Conservation (phyloP, 768 basidiomycete genomes). For the Lentinula sp. region DNA sequence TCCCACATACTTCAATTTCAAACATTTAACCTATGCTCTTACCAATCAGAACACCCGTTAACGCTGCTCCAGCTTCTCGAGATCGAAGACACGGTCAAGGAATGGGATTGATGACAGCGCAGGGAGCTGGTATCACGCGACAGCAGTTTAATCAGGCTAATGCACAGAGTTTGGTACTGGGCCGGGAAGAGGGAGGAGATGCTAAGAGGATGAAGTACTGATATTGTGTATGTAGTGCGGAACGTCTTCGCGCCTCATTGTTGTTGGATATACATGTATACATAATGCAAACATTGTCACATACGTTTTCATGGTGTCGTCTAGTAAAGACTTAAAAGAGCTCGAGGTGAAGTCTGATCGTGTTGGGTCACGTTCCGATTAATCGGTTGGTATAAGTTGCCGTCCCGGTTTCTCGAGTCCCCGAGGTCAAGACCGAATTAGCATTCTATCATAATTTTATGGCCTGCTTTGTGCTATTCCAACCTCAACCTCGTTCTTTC, state of each 20-base stretch:
- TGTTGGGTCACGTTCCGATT: not conserved
- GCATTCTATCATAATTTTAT: not conserved
- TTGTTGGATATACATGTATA: too few species aligned
- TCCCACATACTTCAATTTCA: not conserved
- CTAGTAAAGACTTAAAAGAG: too few species aligned
- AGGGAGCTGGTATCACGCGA: not conserved
- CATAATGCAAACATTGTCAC: too few species aligned
- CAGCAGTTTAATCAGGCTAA: not conserved
- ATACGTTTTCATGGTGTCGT: too few species aligned
- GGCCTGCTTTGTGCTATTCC: not conserved
- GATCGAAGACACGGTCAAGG: not conserved
- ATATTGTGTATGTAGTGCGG: not conserved
- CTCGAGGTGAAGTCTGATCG: too few species aligned
- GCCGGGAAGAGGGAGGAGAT: conserved; percentile 4
- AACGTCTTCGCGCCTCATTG: not conserved
- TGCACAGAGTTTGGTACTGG: not conserved
- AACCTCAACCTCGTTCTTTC: not conserved
- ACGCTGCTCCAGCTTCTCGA: not conserved
- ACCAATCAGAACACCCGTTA: not conserved
- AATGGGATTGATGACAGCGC: conserved; percentile 5
- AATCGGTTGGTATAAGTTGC: not conserved
- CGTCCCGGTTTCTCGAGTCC: not conserved
- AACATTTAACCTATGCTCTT: not conserved
- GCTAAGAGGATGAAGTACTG: conserved; percentile 4
- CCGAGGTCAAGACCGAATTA: not conserved